Base-by-base conservation (phyloP, 345 rosid genomes). In the Brassica cretica region DNA sequence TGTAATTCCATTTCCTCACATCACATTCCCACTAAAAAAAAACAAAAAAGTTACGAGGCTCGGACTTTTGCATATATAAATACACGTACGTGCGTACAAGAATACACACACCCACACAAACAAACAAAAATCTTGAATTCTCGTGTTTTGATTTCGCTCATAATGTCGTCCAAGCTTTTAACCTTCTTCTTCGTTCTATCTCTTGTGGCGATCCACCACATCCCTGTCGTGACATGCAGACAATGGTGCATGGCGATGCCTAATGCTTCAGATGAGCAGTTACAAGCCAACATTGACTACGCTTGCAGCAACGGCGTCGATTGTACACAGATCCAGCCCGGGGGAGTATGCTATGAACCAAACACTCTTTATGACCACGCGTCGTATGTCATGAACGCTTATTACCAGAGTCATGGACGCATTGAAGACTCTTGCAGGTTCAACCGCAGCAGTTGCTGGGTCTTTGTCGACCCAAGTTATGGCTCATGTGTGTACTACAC, bases 321-420 rank as follows among this genome's bases (percentile, higher is more conserved):
- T 35, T 90, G 97, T 68, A 46, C 78, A 30, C 78, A 78, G 4
- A 84, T 93, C 39, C 81, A 84, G 75, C 90, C 92, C 0, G 92
- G 95, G 29, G 95, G 89, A 2, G 70, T 74, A 53, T 93, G 98
- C 81, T 90, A 80, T 39, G 84, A 89, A 60, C n/a, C 98, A 6
- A 87, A 90, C 76, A 88, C 85, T 0, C 0, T 93, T 35, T 60
- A 62, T 14, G 84, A 87, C 0, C 97, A 90, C 61, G 96, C 96
- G 5, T 86, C 98, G 30, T 93, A 56, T 68, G 97, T 84, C 77
- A 91, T 90, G 96, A 91, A 90, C 67, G 88, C 84, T 61, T 86
- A 81, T 79, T 93, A 86, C 76, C 97, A 90, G 72, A 76, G 24
- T 2, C 82, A 86, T 14, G 85, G 55, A 3, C 81, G 46, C 3